Conservation (phyloP, 805 yeast species). For the Komagataella pseudopastoris region DNA sequence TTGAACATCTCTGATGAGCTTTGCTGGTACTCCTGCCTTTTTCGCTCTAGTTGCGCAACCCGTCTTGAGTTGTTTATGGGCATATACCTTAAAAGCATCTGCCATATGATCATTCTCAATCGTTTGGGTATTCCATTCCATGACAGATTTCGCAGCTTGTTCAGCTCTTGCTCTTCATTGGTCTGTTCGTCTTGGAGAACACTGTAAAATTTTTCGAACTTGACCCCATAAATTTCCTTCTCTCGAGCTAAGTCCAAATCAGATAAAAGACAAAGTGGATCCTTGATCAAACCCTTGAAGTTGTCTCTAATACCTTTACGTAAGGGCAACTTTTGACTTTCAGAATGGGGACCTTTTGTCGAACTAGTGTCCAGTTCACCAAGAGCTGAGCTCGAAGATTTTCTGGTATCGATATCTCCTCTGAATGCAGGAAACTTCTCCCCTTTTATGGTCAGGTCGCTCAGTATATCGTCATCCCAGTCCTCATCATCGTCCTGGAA, state of each 20-base stretch:
- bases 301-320: neutral
- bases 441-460: slow-evolving; percentile 1
- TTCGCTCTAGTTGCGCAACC: slow-evolving; percentile 52
- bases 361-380: neutral
- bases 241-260: neutral
- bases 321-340: neutral
- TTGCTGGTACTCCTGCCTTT: slow-evolving; percentile 74
- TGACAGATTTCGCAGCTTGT: slow-evolving; percentile 61
- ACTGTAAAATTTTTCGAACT: neutral
- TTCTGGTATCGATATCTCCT: neutral
- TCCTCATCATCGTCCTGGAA: slow-evolving; percentile 69
- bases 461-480: slow-evolving; percentile 71
- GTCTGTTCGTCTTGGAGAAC: neutral
- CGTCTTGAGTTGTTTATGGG: slow-evolving; percentile 79
- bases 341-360: neutral
- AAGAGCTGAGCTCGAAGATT: neutral
- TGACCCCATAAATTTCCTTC: neutral
- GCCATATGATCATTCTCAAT: slow-evolving; percentile 81
- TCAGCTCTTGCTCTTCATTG: slow-evolving; percentile 15
- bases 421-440: neutral
- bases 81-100: slow-evolving; percentile 73
- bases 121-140: slow-evolving; percentile 92
- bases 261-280: neutral
- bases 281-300: neutral
- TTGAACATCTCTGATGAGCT: slow-evolving; percentile 55